These are phyloP conservation scores for Trichoderma brevicompactum DNA, from an alignment of 2,329 filamentous ascomycete species.

Conservation along the genomic window DNA sequence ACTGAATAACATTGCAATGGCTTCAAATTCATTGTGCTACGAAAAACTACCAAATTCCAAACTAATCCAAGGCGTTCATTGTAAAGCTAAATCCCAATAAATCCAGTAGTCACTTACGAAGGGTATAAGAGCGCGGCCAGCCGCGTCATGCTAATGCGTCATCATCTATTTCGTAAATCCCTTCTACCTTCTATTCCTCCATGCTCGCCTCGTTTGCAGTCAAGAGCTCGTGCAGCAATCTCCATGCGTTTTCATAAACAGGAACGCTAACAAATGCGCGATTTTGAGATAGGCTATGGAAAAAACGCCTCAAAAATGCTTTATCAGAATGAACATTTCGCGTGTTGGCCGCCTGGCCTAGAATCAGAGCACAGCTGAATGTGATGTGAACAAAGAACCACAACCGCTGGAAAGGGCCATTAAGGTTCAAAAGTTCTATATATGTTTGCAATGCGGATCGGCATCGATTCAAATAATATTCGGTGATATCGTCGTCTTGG, in stretches of 20 bases:
- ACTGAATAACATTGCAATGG: too few relatives aligned
- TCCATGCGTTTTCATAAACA: slow-evolving; percentile 15
- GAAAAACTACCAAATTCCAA: too few relatives aligned
- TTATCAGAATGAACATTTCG: neutral
- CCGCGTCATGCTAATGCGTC: neutral
- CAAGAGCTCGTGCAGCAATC: neutral
- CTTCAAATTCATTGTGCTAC: too few relatives aligned
- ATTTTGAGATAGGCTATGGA: slow-evolving; percentile 4
- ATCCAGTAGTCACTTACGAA: neutral
- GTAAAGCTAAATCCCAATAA: neutral
- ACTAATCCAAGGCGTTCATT: too few relatives aligned
- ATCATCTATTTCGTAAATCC: neutral
- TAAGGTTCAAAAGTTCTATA: slow-evolving; percentile 7
- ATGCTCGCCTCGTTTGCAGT: neutral
- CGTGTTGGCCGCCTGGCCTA: slow-evolving; percentile 1
- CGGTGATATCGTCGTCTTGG: neutral
- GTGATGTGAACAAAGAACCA: slow-evolving; percentile 24
- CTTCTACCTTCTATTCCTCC: neutral
- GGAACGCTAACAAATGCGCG: slow-evolving; percentile 9
- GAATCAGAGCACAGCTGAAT: slow-evolving; percentile 14
- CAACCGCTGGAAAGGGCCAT: slow-evolving; percentile 2
- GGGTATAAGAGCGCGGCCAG: slow-evolving; percentile 14
- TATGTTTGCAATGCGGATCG: slow-evolving; percentile 16
- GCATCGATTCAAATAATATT: slow-evolving; percentile 14
- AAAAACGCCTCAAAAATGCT: slow-evolving; percentile 18